Percentiles rank a stretch among this genome's conserved stretches.
Conservation (phyloP, 2,329 filamentous ascomycete genomes). For the Verticillium klebahnii region DNA sequence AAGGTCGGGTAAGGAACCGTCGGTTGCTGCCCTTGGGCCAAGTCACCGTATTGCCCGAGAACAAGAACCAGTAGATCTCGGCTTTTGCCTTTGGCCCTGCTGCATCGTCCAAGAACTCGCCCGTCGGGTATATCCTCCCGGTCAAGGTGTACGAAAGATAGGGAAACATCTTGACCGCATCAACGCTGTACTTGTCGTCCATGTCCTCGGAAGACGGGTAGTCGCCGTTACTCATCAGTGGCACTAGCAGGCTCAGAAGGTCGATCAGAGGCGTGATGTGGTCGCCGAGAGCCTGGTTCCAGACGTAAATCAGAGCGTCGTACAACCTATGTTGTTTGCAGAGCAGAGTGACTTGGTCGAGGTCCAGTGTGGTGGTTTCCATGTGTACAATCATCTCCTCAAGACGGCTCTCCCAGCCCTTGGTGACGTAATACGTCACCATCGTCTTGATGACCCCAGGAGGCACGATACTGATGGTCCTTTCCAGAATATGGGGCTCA, state of each 20-base stretch:
- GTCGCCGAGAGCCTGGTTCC: constrained; percentile 86
- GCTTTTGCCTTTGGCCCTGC: constrained; percentile 74
- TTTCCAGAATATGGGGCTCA: constrained; percentile 82
- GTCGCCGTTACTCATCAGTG: constrained; percentile 52
- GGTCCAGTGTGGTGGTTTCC: constrained; percentile 83
- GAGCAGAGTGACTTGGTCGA: constrained; percentile 85
- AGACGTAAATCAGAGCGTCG: constrained; percentile 93
- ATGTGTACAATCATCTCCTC: constrained; percentile 95
- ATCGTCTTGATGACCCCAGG: constrained; percentile 82
- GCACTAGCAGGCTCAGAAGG: constrained; percentile 65
- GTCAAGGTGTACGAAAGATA: constrained; percentile 92
- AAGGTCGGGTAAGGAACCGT: constrained; percentile 56
- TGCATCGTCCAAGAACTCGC: constrained; percentile 66
- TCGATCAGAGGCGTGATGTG: constrained; percentile 89
- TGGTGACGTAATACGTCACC: constrained; percentile 73
- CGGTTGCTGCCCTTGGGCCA: constrained; percentile 67
- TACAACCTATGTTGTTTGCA: constrained; percentile 92
- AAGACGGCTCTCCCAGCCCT: constrained; percentile 69
- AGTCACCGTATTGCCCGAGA: constrained; percentile 72
- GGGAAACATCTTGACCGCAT: constrained; percentile 87
- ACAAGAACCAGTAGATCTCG: constrained; percentile 88
- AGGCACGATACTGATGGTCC: constrained; percentile 69
- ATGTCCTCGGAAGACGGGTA: constrained; percentile 42
- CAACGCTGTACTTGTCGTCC: constrained; percentile 58
- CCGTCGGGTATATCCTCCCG: constrained; percentile 86